Percentiles rank a stretch among this genome's conserved stretches.
phyloP scores from a whole-genome alignment of 202 grass and related monocot species.

The Sporobolus alterniflorus region DNA sequence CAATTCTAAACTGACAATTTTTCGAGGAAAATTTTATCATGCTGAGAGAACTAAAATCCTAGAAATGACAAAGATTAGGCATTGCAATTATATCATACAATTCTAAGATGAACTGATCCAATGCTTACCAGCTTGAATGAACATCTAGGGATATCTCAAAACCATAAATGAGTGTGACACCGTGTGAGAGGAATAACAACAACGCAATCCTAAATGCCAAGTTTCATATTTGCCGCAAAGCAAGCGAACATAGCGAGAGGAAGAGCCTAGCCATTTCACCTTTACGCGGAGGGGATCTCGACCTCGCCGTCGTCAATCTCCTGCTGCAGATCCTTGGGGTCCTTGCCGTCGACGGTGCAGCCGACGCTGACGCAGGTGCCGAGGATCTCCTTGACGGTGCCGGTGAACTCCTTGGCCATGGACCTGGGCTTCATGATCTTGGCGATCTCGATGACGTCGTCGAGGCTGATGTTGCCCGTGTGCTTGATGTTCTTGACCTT shows the following conservation, averaged over 20 bases:
- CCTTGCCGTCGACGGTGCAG: constrained; percentile 84
- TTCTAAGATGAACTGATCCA: background rate
- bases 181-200: background rate
- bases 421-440: constrained; percentile 64
- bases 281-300: constrained; percentile 66
- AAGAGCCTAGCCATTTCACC: background rate
- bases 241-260: background rate
- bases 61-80: too few relatives aligned
- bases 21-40: too few relatives aligned
- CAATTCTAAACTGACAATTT: too few relatives aligned
- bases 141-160: background rate
- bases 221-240: background rate
- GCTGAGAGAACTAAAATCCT: too few relatives aligned
- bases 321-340: constrained; percentile 83
- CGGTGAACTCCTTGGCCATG: constrained; percentile 87
- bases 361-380: constrained; percentile 89
- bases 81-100: background rate
- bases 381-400: constrained; percentile 82
- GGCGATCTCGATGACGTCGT: constrained; percentile 82
- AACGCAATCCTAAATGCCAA: background rate
- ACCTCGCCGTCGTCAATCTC: constrained; percentile 79
- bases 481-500: constrained; percentile 93
- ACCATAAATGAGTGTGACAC: background rate
- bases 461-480: constrained; percentile 81
- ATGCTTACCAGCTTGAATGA: background rate